phyloP scores from a whole-genome alignment of 2,329 filamentous ascomycete genomes.

The Magnaporthiopsis poae region DNA sequence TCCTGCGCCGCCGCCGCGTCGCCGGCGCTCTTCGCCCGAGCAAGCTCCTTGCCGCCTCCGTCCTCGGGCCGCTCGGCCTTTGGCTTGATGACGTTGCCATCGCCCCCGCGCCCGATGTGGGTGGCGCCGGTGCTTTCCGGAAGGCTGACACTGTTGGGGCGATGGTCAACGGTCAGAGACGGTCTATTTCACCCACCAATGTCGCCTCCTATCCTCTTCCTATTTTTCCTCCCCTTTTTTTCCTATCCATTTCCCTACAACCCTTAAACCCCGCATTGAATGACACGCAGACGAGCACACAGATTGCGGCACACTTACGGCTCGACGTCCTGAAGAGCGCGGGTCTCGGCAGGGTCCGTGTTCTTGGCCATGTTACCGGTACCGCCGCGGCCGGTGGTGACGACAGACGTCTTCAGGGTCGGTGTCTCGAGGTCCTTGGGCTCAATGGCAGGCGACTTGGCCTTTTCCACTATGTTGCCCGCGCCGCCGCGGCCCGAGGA shows the following conservation, averaged over 20 bases:
- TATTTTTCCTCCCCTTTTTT: no score
- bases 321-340: constrained; percentile 73
- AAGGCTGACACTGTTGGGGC: constrained; percentile 36
- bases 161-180: not conserved
- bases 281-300: no score
- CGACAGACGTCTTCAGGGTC: constrained; percentile 69
- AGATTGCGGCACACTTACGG: constrained; percentile 36
- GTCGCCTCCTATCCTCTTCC: no score
- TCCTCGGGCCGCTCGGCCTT: constrained; percentile 22
- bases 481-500: constrained; percentile 72
- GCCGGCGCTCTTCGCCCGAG: constrained; percentile 13
- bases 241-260: not conserved
- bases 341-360: constrained; percentile 62
- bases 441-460: constrained; percentile 35
- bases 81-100: constrained; percentile 57
- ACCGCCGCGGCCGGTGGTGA: constrained; percentile 83
- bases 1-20: constrained; percentile 8
- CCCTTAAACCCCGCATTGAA: not conserved
- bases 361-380: constrained; percentile 76
- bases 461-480: constrained; percentile 57
- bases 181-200: no score
- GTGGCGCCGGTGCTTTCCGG: constrained; percentile 48
- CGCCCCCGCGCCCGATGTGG: constrained; percentile 65
- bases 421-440: constrained; percentile 68
- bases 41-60: constrained; percentile 23